These are phyloP conservation scores for Chaetomiaceae sp. DNA, from an alignment of 2,329 filamentous ascomycete species.

Conservation along the genomic window DNA sequence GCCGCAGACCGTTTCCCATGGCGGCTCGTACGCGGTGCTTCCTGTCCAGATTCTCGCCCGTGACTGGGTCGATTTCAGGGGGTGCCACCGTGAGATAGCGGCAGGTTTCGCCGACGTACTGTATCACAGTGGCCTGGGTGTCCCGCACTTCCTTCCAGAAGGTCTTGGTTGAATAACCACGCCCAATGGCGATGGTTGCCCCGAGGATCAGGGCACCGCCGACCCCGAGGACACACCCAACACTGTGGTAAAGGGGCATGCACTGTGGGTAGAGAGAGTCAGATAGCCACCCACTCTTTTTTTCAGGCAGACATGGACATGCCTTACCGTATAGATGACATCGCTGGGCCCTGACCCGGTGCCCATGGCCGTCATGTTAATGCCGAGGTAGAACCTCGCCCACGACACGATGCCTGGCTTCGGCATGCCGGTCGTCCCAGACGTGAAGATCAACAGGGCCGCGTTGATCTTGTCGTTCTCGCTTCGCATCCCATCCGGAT, in stretches of 20 bases:
- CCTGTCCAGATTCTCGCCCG: constrained; percentile 64
- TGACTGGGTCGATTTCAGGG: constrained; percentile 56
- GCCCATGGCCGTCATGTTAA: constrained; percentile 50
- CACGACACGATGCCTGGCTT: constrained; percentile 73
- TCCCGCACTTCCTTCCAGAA: constrained; percentile 75
- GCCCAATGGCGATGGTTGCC: constrained; percentile 65
- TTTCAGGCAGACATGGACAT: too few relatives aligned
- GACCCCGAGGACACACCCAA: constrained; percentile 67
- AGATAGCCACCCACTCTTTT: too few relatives aligned
- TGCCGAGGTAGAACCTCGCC: constrained; percentile 56
- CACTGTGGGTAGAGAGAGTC: constrained; percentile 44
- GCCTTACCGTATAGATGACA: constrained; percentile 66
- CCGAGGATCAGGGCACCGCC: constrained; percentile 55
- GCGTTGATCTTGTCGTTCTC: constrained; percentile 52
- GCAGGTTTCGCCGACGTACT: constrained; percentile 85
- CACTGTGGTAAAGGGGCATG: constrained; percentile 87
- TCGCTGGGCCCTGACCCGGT: constrained; percentile 56
- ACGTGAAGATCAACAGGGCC: constrained; percentile 77
- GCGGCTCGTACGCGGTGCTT: constrained; percentile 67
- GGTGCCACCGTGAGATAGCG: constrained; percentile 72
- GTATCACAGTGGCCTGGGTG: constrained; percentile 67
- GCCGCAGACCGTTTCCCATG: constrained; percentile 78
- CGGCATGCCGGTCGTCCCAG: constrained; percentile 78
- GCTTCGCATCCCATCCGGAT: constrained; percentile 52
- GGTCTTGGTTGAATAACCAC: constrained; percentile 68